Evolutionary conservation across 306 rosid species (phyloP), one percentile per base, ranked within the genome.

Genomic region (Prinsepia uniflora): DNA sequence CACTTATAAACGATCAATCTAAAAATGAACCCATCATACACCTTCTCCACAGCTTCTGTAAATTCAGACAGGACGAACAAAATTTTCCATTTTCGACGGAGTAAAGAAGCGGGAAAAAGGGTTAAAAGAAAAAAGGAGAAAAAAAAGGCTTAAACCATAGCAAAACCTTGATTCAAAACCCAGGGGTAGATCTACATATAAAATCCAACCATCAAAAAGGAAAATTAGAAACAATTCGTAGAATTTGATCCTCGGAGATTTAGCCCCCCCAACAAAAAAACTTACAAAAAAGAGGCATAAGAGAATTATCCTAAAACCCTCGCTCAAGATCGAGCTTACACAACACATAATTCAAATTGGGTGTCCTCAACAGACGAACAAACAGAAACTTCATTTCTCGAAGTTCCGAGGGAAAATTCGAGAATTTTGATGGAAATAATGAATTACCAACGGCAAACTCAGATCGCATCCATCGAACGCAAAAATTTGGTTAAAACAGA

Each of bases 381-480:
- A 61, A 65, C 10, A 57, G 39, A 17, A 82, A 41, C n/a, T 22
- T 64, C 67, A 45, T 64, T 44, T 40, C 59, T 55, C 45, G 62
- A 24, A 70, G 15, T 60, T 65, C 10, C 8, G 46, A 42, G 62
- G 14, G 22, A 60, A 42, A 62, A 64, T 15, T 10, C 47, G 8
- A 56, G 45, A 71, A 53, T 15, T 30, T 48, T 8, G 56, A 70
- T 44, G 8, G 52, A 63, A 45, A 47, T 63, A 49, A 67, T 47
- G 40, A 53, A 45, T 47, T 39, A 39, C 65, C 65, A 18, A 62
- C 71, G 10, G 17, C 73, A 77, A 75, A 57, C 72, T 43, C 68
- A 78, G 87, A 90, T 84, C 87, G 61, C 84, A 81, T 58, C 72
- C 87, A 79, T 42, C 60, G 63, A 67, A 71, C 52, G 60, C 74